These are phyloP conservation scores for Diaporthe longicolla DNA, from an alignment of 2,329 filamentous ascomycete genomes.

Conservation along the genomic window DNA sequence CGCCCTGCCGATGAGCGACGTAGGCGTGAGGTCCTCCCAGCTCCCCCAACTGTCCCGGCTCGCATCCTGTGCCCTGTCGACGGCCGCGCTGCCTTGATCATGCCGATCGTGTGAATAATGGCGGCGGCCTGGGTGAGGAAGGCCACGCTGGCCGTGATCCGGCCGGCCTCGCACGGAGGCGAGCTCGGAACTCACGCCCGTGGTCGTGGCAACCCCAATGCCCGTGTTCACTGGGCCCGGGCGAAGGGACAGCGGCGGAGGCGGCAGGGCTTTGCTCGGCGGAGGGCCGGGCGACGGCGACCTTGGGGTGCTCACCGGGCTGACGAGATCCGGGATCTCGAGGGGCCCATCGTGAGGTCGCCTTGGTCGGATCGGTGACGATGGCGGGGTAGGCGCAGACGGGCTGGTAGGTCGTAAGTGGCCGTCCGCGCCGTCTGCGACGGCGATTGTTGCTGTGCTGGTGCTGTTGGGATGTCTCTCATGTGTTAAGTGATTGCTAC, in stretches of 20 bases:
- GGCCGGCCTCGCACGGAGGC: not conserved
- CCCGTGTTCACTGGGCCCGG: constrained; percentile 2
- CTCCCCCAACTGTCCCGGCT: constrained; percentile 39
- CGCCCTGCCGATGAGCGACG: constrained; percentile 33
- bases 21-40: constrained; percentile 32
- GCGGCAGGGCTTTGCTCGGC: constrained; percentile 35
- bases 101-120: not conserved
- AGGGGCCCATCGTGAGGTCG: constrained; percentile 54
- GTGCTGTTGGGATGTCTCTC: constrained; percentile 23
- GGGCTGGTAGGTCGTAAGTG: constrained; percentile 4
- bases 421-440: constrained; percentile 11
- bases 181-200: not conserved
- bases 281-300: constrained; percentile 33
- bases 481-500: constrained; percentile 40
- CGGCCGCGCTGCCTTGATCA: not conserved
- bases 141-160: not conserved
- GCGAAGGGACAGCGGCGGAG: constrained; percentile 22
- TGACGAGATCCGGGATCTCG: constrained; percentile 54
- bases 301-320: constrained; percentile 32
- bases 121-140: not conserved
- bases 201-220: constrained; percentile 37
- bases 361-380: constrained; percentile 53
- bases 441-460: constrained; percentile 6
- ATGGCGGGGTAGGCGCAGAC: constrained; percentile 44
- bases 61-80: not conserved